Percentiles rank a stretch among this genome's conserved stretches.
phyloP scores from a whole-genome alignment of 208 protist species.

The Trypanosoma caninum region DNA sequence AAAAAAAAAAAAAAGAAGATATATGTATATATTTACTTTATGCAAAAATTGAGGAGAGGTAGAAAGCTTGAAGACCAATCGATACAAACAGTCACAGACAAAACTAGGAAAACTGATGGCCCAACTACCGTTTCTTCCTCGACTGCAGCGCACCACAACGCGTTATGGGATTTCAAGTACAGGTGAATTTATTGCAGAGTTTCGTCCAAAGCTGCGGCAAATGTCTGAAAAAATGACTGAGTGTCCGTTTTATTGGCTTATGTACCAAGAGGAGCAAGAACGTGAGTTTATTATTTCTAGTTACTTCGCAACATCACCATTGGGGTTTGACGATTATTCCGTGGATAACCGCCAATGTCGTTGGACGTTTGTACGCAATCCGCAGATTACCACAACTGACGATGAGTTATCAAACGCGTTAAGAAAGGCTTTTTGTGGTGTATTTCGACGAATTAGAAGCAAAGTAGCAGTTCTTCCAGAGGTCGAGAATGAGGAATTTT shows the following conservation, averaged over 20 bases:
- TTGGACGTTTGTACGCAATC: constrained; percentile 1
- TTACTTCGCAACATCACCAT: constrained; percentile 28
- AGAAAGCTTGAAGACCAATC: too few relatives aligned
- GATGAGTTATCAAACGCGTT: constrained; percentile 9
- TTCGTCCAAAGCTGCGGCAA: constrained; percentile 13
- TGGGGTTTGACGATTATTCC: background rate
- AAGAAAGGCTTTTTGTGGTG: background rate
- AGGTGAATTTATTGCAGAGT: background rate
- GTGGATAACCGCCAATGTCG: background rate
- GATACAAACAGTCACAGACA: too few relatives aligned
- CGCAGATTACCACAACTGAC: constrained; percentile 6
- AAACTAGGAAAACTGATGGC: constrained; percentile 4
- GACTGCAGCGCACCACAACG: constrained; percentile 13
- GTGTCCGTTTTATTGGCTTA: constrained; percentile 25
- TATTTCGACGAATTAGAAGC: background rate
- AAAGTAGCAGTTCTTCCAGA: background rate
- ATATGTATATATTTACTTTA: too few relatives aligned
- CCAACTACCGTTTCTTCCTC: constrained; percentile 1
- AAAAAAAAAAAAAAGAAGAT: too few relatives aligned
- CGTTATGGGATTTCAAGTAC: background rate
- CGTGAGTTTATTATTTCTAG: constrained; percentile 31
- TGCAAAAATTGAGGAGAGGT: too few relatives aligned
- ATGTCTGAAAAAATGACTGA: too few relatives aligned
- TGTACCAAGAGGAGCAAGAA: constrained; percentile 60
- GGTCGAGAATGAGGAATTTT: constrained; percentile 6